Conservation (phyloP, 345 rosid species). For the Leavenworthia alabamica region DNA sequence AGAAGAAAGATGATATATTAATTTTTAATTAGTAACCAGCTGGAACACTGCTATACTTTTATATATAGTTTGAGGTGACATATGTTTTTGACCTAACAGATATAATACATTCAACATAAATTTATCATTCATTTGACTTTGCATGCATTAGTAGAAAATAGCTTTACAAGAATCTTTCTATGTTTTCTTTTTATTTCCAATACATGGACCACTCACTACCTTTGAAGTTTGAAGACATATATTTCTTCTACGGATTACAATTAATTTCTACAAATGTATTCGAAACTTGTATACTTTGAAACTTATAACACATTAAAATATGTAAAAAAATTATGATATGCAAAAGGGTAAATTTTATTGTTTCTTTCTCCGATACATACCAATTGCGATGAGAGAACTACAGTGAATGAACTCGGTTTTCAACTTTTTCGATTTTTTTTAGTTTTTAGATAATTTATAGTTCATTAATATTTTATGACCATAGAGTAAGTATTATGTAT, state of each 20-base stretch:
- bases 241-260: not conserved
- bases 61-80: slow-evolving; percentile 27
- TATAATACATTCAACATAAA: slow-evolving; percentile 14
- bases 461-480: not conserved
- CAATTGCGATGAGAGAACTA: no score
- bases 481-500: no score
- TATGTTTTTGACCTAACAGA: slow-evolving; percentile 18
- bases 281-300: not conserved
- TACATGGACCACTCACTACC: no score
- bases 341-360: no score
- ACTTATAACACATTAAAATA: not conserved
- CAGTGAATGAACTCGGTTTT: not conserved
- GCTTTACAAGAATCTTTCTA: slow-evolving; percentile 15
- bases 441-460: not conserved
- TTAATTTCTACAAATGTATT: no score
- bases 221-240: not conserved
- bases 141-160: slow-evolving; percentile 14
- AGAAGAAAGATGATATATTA: not conserved
- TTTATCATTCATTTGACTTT: slow-evolving; percentile 21
- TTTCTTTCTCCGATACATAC: no score
- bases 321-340: not conserved
- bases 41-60: no score
- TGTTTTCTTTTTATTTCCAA: no score
- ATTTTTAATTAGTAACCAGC: slow-evolving; percentile 17
- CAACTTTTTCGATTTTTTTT: not conserved